Base-by-base conservation (phyloP, 805 yeast species). In the Ogataea chonburiensis region DNA sequence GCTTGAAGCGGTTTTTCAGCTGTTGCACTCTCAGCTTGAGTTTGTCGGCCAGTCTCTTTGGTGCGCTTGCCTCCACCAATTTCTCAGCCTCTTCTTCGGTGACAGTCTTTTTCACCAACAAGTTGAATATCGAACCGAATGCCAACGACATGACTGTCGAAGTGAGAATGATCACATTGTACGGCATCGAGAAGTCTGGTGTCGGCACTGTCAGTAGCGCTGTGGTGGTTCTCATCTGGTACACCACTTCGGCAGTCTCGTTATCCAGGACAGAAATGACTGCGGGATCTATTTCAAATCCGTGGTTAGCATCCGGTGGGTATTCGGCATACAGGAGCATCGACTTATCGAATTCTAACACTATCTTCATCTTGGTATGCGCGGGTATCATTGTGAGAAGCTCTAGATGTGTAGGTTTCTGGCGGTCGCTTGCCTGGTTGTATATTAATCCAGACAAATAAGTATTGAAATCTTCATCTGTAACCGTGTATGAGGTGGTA, bases 241-340 rank as follows among this genome's bases (percentile, higher is more conserved):
- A 81, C 5, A 42, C 26, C 9, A 38, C 45, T 16, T 48, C 43
- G 28, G 42, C 20, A 29, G 45, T 36, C 4, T 27, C 27, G 9
- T 51, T 40, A 10, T 56, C 55, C 7, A 79, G 34, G 0, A 86
- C 74, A 3, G 82, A 73, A 9, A 87, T 69, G 8, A 86, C 82
- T 5, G 95, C 95, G 0, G 98, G 95, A 16, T 93, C 93, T 28
- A 93, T 78, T 41, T 89, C 91, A 61, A 93, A 93, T 1, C 98
- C 98, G 52, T 93, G 97, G 58, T 93, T 93, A 2, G 98, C 98
- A 67, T 93, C 98, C 1, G 98, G 98, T n/a, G 98, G 98, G 54
- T 93, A 93, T 58, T 93, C 98, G 3, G 88, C 84, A 43, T 85
- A 79, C 39, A 81, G 72, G 19, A 93, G 68, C 56, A 93, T 68